Evolutionary conservation across 495 filamentous ascomycete species (phyloP).

Genomic region (Choiromyces venosus): DNA sequence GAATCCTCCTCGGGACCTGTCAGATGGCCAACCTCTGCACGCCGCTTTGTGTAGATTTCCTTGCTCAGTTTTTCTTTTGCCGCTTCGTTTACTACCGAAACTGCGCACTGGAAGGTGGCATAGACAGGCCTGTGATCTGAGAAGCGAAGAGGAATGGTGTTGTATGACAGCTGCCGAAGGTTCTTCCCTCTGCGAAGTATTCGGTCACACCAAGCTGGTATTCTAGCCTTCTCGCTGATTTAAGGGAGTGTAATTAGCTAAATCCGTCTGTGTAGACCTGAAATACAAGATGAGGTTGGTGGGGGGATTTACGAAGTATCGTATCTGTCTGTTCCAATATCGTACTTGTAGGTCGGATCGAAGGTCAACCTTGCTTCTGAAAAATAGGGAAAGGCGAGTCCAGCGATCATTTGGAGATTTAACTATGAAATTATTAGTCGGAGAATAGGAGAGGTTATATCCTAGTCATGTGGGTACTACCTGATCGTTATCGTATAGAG

Average conservation of each 20-base stretch:
- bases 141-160: conserved; percentile 68
- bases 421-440: conserved; percentile 51
- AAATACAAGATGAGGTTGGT: neutral
- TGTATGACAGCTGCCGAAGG: conserved; percentile 75
- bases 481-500: conserved; percentile 88
- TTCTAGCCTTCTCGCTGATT: conserved; percentile 77
- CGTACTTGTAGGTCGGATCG: conserved; percentile 90
- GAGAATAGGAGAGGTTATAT: neutral
- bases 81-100: conserved; percentile 70
- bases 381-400: conserved; percentile 81
- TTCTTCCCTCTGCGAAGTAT: conserved; percentile 78
- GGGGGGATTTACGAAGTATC: conserved; percentile 71
- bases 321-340: conserved; percentile 78
- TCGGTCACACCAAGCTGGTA: conserved; percentile 96
- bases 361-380: conserved; percentile 81
- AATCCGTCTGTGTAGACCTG: neutral
- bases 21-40: conserved; percentile 52
- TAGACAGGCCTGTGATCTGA: conserved; percentile 94
- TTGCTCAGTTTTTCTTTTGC: conserved; percentile 64
- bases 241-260: neutral
- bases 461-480: conserved; percentile 47
- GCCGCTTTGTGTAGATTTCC: conserved; percentile 65
- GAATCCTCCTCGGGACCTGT: conserved; percentile 47
- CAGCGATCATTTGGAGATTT: conserved; percentile 92
- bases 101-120: conserved; percentile 74